Conservation (phyloP, 2,329 filamentous ascomycete genomes). For the Phialocephala subalpina region DNA sequence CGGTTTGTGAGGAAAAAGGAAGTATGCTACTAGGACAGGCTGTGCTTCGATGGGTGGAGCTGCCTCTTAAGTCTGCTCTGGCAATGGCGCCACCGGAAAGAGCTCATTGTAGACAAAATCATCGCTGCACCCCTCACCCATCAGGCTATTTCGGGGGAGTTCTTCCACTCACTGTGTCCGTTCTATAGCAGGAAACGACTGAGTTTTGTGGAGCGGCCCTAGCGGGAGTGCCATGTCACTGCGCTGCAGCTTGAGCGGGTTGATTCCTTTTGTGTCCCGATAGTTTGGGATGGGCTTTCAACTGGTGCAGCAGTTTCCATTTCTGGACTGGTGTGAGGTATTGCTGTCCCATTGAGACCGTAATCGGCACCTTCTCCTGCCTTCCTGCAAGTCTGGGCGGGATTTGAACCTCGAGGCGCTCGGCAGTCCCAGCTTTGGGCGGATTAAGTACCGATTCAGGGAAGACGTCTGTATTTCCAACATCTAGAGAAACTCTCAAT, state of each 20-base stretch:
- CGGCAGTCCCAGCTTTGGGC: constrained; percentile 5
- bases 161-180: not conserved
- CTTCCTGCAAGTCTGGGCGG: not conserved
- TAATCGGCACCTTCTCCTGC: not conserved
- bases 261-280: constrained; percentile 1
- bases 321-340: not conserved
- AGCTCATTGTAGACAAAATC: not conserved
- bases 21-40: constrained; percentile 5
- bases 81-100: constrained; percentile 2
- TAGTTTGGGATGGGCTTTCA: not conserved
- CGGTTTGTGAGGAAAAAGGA: constrained; percentile 1
- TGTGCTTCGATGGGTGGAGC: constrained; percentile 1
- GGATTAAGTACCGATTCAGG: not conserved
- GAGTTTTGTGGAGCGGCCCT: not conserved
- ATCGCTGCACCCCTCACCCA: not conserved
- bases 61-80: constrained; percentile 5
- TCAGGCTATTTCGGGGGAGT: not conserved
- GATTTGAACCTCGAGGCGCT: not conserved
- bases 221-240: constrained; percentile 1
- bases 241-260: not conserved
- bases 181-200: not conserved
- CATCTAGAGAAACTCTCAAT: not conserved
- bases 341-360: not conserved
- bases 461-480: not conserved
- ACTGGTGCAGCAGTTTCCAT: not conserved